Evolutionary conservation across 208 protist species (phyloP).

Genomic region (Crithidia acanthocephali): DNA sequence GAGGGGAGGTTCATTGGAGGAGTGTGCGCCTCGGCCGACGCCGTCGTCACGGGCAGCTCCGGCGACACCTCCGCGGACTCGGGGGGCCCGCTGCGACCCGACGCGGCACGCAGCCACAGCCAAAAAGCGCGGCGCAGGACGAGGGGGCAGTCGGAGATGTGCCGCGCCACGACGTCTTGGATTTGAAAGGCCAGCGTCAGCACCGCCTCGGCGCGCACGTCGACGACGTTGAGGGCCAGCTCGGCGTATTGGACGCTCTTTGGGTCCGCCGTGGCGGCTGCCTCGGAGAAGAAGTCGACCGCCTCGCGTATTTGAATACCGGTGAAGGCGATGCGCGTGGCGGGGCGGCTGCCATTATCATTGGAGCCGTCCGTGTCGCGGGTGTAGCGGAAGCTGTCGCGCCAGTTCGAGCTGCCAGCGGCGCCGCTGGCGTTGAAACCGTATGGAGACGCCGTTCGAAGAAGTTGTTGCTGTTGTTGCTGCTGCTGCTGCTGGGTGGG

Average conservation of each 20-base stretch:
- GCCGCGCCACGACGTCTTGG: slow-evolving; percentile 19
- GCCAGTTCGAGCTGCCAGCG: background rate
- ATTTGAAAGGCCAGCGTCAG: slow-evolving; percentile 24
- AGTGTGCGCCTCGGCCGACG: background rate
- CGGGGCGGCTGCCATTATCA: slow-evolving; percentile 11
- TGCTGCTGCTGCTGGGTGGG: background rate
- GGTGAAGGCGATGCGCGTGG: slow-evolving; percentile 19
- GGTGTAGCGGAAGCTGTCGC: slow-evolving; percentile 23
- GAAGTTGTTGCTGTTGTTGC: slow-evolving; percentile 1
- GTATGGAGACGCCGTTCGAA: background rate
- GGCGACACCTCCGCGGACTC: slow-evolving; percentile 24
- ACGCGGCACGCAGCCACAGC: slow-evolving; percentile 34
- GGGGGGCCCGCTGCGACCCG: slow-evolving; percentile 24
- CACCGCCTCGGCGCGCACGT: slow-evolving; percentile 26
- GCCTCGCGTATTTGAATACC: slow-evolving; percentile 19
- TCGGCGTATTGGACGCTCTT: slow-evolving; percentile 10
- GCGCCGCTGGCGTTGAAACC: background rate
- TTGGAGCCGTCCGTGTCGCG: slow-evolving; percentile 4
- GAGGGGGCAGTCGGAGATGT: slow-evolving; percentile 37
- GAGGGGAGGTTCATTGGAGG: background rate
- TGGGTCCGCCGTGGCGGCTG: slow-evolving; percentile 6
- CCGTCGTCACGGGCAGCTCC: background rate
- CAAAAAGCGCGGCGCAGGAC: slow-evolving; percentile 35
- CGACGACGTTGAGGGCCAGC: slow-evolving; percentile 19
- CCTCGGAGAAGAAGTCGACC: slow-evolving; percentile 32